Base-by-base conservation (phyloP, 139 green algal species). In the Parachlorella kessleri region DNA sequence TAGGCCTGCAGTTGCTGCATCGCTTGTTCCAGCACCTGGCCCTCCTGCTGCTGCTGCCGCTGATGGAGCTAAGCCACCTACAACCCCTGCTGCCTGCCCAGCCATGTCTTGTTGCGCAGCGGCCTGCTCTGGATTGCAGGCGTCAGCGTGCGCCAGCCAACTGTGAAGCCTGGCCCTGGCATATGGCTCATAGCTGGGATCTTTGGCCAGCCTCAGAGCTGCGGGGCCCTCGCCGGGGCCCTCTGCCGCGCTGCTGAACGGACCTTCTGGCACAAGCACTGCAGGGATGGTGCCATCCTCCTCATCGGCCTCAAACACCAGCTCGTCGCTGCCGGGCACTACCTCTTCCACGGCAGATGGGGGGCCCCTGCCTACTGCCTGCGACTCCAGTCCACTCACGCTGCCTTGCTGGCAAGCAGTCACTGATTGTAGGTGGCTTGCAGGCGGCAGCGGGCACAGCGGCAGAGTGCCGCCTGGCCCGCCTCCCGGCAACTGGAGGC, bases 101-200 rank as follows among this genome's bases (percentile, higher is more conserved):
- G 21, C 48, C 48, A 18, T 59, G 14, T 69, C 28, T 10, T 35
- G 9, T 33, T 32, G 14, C 28, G n/a, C n/a, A 59, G 24, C 42
- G 26, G 18, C 24, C 33, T 18, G 18, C 26, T 33, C 33, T 18
- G n/a, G 33, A 64, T 14, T 59, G 28, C 69, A 41, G 3, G 35
- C 65, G 5, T 24, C 41, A 4, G 54, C 42, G 3, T 42, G n/a
- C 14, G 30, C 37, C 37, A 82, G 30, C 76, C 76, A 82, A 4
- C 66, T 38, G 18, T 76, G 40, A 67, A 82, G 38, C 6, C 76
- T 28, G 3, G 76, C 76, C 3, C 68, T 42, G 36, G 70, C 67
- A 39, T 82, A 82, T 9, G 63, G 63, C 63, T 14, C 14, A 69
- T 33, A 35, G 28, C 63, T 21, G 28, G 63, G 63, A 21, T 69